Conservation (phyloP, 2,329 filamentous ascomycete species). For the Pseudogymnoascus sp. region DNA sequence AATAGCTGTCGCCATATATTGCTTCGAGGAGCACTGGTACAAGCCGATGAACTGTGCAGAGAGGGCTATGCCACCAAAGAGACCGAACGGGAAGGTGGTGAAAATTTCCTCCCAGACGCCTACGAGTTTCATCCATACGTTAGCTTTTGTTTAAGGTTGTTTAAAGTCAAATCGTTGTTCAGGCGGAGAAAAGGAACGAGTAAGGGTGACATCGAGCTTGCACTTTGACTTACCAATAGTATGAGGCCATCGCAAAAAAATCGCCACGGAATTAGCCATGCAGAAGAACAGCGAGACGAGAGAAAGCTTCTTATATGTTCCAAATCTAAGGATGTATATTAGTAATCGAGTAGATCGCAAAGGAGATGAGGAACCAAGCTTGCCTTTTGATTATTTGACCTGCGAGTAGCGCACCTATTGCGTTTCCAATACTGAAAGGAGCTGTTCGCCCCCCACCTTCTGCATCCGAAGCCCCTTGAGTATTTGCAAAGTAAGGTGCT, state of each 20-base stretch:
- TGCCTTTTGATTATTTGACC: slow-evolving; percentile 11
- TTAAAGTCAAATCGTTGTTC: neutral
- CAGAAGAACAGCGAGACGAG: slow-evolving; percentile 14
- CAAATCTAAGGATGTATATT: slow-evolving; percentile 11
- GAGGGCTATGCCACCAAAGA: slow-evolving; percentile 16
- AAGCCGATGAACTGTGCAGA: slow-evolving; percentile 18
- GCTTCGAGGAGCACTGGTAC: slow-evolving; percentile 14
- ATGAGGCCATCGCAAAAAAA: slow-evolving; percentile 15
- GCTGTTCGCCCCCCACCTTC: neutral
- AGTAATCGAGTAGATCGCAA: neutral
- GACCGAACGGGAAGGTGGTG: slow-evolving; percentile 15
- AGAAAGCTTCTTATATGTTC: slow-evolving; percentile 16
- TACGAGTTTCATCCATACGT: neutral
- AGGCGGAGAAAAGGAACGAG: neutral
- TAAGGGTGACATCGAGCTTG: neutral
- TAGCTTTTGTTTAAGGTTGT: neutral
- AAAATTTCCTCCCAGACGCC: slow-evolving; percentile 10
- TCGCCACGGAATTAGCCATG: slow-evolving; percentile 12
- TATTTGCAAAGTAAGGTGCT: slow-evolving; percentile 11
- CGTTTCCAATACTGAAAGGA: slow-evolving; percentile 6
- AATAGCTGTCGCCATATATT: slow-evolving; percentile 18
- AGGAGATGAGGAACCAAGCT: neutral
- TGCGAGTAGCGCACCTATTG: neutral
- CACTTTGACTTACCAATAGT: slow-evolving; percentile 11
- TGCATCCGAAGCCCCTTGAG: slow-evolving; percentile 3